Percentiles rank a stretch among this genome's conserved stretches.
Conservation (phyloP, 2,329 filamentous ascomycete genomes). For the Zymoseptoria crescenta region DNA sequence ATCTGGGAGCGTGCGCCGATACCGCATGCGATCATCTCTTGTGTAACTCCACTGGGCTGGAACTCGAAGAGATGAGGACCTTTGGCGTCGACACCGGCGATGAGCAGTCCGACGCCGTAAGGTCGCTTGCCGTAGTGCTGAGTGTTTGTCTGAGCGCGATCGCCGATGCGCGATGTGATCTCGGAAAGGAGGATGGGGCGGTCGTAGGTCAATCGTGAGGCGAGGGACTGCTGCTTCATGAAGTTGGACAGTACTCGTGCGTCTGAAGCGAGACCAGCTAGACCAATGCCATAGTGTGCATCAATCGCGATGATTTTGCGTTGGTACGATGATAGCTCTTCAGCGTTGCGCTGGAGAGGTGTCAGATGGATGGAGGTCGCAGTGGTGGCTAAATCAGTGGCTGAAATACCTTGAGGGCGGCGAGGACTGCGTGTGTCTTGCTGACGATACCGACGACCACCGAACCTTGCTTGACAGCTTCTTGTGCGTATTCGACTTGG, state of each 20-base stretch:
- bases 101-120: conserved; percentile 87
- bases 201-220: conserved; percentile 90
- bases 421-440: conserved; percentile 95
- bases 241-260: conserved; percentile 99
- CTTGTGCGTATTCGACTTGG: conserved; percentile 97
- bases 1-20: conserved; percentile 96
- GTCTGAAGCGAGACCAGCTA: conserved; percentile 93
- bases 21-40: conserved; percentile 93
- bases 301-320: conserved; percentile 98
- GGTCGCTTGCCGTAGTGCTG: conserved; percentile 95
- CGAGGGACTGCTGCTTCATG: conserved; percentile 98
- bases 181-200: conserved; percentile 84
- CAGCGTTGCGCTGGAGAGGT: conserved; percentile 73
- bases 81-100: conserved; percentile 87
- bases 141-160: conserved; percentile 95
- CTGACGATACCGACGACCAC: conserved; percentile 94
- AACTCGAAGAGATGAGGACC: conserved; percentile 98
- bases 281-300: conserved; percentile 88
- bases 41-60: conserved; percentile 89
- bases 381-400: neutral
- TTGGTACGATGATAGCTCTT: conserved; percentile 99
- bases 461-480: conserved; percentile 98
- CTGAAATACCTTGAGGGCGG: conserved; percentile 77
- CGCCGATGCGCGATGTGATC: conserved; percentile 84
- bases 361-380: conserved; percentile 4